Conservation (phyloP, 2,329 filamentous ascomycete species). For the Ophiostoma sp. region DNA sequence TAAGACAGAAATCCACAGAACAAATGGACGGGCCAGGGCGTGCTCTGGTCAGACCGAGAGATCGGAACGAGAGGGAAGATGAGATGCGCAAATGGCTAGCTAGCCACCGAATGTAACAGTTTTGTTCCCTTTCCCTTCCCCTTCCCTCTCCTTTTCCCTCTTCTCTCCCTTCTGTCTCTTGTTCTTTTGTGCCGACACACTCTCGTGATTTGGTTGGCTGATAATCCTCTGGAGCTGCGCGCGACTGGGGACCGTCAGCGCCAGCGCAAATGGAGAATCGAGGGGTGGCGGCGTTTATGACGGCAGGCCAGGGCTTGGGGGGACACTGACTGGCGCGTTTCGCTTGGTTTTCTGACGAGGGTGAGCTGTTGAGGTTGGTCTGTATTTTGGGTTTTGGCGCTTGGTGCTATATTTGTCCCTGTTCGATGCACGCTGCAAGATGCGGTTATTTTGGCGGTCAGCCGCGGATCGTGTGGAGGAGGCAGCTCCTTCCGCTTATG, state of each 20-base stretch:
- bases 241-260: not conserved
- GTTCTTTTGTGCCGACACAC: too few species aligned
- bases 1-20: not conserved
- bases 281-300: slow-evolving; percentile 2
- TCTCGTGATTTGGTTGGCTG: slow-evolving; percentile 23
- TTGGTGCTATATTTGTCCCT: not conserved
- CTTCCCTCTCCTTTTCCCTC: too few species aligned
- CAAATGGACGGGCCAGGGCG: too few species aligned
- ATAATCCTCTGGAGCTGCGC: not conserved
- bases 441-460: too few species aligned
- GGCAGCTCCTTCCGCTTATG: not conserved
- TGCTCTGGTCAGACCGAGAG: too few species aligned
- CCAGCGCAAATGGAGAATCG: not conserved
- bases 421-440: not conserved
- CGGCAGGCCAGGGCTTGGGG: not conserved
- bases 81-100: not conserved
- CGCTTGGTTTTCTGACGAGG: not conserved
- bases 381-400: not conserved
- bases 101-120: not conserved
- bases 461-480: not conserved
- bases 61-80: not conserved
- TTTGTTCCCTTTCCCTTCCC: not conserved
- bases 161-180: too few species aligned
- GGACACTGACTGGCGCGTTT: not conserved
- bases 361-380: not conserved